Conservation (phyloP, 345 rosid genomes). For the Populus deltoides region DNA sequence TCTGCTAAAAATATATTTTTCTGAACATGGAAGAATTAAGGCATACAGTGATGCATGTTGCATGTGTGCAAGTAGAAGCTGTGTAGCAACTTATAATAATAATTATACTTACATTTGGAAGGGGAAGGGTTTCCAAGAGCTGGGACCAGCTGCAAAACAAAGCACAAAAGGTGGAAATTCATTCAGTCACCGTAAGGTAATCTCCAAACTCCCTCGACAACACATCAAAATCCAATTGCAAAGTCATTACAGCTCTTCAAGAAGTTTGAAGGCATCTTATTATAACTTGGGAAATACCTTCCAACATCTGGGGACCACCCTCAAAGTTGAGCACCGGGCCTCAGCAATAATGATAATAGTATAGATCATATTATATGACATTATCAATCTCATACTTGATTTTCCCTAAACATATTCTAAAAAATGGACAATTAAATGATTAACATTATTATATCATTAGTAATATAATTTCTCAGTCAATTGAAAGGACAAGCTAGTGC, state of each 20-base stretch:
- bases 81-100: not conserved
- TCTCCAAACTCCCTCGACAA: constrained; percentile 6
- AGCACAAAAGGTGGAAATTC: constrained; percentile 5
- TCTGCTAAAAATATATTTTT: not conserved
- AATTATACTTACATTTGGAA: constrained; percentile 53
- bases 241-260: not conserved
- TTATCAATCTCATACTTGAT: constrained; percentile 5
- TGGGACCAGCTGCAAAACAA: constrained; percentile 64
- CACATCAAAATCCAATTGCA: constrained; percentile 2
- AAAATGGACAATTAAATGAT: constrained; percentile 9
- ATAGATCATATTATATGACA: constrained; percentile 9
- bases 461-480: constrained; percentile 8
- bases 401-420: constrained; percentile 7
- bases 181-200: constrained; percentile 9
- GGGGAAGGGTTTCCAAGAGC: constrained; percentile 65
- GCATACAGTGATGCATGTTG: constrained; percentile 8
- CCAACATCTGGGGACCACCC: constrained; percentile 26
- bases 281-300: constrained; percentile 9
- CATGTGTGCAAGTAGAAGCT: constrained; percentile 11
- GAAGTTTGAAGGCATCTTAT: not conserved
- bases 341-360: constrained; percentile 5
- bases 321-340: constrained; percentile 6
- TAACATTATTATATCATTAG: constrained; percentile 6
- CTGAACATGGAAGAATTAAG: not conserved
- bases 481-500: constrained; percentile 21